A percentile compares a stretch with the other conserved stretches of the same genome.
These are phyloP conservation scores for Anthostomella pinea DNA, from an alignment of 2,329 filamentous ascomycete species.

Conservation along the genomic window DNA sequence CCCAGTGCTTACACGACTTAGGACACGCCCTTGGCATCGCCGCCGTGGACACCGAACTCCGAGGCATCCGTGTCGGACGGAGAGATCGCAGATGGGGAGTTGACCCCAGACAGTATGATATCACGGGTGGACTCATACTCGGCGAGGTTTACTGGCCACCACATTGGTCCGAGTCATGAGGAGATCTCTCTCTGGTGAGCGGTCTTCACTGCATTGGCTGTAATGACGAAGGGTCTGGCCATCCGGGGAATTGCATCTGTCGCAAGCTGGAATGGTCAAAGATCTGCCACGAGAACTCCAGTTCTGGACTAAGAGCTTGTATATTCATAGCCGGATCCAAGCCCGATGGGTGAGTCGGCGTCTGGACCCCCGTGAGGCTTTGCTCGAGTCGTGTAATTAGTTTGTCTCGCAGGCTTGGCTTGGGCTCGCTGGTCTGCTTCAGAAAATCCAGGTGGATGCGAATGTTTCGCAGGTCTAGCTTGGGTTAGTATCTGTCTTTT, in stretches of 20 bases:
- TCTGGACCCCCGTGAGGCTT: slow-evolving; percentile 25
- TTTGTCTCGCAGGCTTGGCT: slow-evolving; percentile 23
- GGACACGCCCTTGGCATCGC: too few relatives aligned
- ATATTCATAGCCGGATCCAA: slow-evolving; percentile 9
- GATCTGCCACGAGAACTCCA: slow-evolving; percentile 27
- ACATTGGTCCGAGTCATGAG: too few relatives aligned
- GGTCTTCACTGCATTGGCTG: slow-evolving; percentile 1
- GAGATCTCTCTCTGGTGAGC: too few relatives aligned
- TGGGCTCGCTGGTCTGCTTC: slow-evolving; percentile 28
- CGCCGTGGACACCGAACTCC: too few relatives aligned
- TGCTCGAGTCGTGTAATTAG: slow-evolving; percentile 25
- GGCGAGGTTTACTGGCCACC: too few relatives aligned
- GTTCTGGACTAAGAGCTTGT: slow-evolving; percentile 9
- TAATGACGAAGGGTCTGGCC: not conserved
- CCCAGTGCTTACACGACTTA: too few relatives aligned
- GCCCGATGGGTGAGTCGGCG: slow-evolving; percentile 13
- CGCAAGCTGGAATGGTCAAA: slow-evolving; percentile 27
- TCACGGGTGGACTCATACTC: too few relatives aligned
- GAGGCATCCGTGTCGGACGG: too few relatives aligned
- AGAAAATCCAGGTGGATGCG: slow-evolving; percentile 29
- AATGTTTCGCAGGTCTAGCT: slow-evolving; percentile 28
- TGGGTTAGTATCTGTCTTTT: too few relatives aligned
- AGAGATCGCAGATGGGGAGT: too few relatives aligned
- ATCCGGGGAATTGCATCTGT: slow-evolving; percentile 9
- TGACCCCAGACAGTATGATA: too few relatives aligned